Evolutionary conservation across 176 grass and related monocot species (phyloP).

Genomic region (Musa acuminata): DNA sequence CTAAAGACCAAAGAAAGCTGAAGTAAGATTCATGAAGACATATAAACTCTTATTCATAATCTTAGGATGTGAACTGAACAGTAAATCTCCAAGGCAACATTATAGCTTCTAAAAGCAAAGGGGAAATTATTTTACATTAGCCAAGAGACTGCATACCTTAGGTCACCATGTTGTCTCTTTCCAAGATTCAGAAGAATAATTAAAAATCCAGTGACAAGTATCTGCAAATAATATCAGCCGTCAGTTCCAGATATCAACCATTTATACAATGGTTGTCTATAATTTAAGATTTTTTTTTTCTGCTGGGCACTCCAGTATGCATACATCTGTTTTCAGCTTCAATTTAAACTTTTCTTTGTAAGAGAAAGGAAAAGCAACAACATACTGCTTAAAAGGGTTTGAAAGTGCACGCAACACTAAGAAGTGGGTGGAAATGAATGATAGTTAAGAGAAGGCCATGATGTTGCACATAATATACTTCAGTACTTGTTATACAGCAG

Average conservation of each 20-base stretch:
- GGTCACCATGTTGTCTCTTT: conserved; percentile 70
- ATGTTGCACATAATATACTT: neutral
- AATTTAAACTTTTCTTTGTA: neutral
- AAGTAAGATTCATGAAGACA: neutral
- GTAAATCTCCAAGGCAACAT: neutral
- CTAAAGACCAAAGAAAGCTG: neutral
- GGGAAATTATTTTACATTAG: neutral
- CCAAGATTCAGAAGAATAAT: conserved; percentile 92
- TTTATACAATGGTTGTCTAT: neutral
- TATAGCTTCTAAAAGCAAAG: neutral
- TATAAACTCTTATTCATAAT: neutral
- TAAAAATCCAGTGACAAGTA: conserved; percentile 72
- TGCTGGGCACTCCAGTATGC: neutral
- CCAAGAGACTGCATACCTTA: conserved; percentile 39
- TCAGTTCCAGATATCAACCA: conserved; percentile 2
- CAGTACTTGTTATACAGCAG: neutral
- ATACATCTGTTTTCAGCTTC: neutral
- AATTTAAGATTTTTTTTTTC: neutral
- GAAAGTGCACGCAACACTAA: neutral
- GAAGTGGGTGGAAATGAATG: neutral
- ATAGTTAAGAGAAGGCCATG: neutral
- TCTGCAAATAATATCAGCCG: conserved; percentile 35
- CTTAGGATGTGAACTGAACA: neutral
- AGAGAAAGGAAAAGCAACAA: neutral
- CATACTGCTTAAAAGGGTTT: neutral